A percentile compares a stretch with the other conserved stretches of the same genome.
Evolutionary conservation across 1,284 basidiomycete species (phyloP).

Genomic region (Ganoderma sp.): DNA sequence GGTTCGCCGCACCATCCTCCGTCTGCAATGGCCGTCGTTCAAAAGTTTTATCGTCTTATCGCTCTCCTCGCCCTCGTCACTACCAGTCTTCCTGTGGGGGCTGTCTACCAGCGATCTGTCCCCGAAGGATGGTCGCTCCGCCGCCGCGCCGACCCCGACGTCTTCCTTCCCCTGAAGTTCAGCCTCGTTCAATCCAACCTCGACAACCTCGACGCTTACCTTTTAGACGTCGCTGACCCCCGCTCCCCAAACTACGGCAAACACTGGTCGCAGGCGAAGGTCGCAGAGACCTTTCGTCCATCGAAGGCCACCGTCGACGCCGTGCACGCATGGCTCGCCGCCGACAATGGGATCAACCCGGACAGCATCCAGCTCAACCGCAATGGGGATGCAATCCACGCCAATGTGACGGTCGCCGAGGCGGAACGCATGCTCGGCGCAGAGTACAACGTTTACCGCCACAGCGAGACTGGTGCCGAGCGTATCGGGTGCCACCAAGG

Average conservation of each 20-base stretch:
- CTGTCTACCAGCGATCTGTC: constrained; percentile 8
- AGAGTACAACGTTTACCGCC: constrained; percentile 52
- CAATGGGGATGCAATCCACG: constrained; percentile 48
- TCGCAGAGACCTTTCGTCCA: constrained; percentile 50
- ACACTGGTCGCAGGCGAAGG: constrained; percentile 46
- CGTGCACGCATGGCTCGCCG: constrained; percentile 39
- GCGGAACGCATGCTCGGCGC: constrained; percentile 51
- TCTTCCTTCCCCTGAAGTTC: constrained; percentile 32
- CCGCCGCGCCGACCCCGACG: constrained; percentile 15
- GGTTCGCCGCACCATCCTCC: background rate
- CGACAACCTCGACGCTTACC: constrained; percentile 46
- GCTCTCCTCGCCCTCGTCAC: background rate
- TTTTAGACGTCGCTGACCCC: constrained; percentile 53
- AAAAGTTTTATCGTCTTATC: background rate
- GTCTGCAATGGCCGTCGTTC: background rate
- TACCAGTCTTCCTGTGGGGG: background rate
- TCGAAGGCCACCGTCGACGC: constrained; percentile 46
- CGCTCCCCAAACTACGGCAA: constrained; percentile 47
- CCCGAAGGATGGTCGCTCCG: constrained; percentile 17
- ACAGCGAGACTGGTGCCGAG: constrained; percentile 42
- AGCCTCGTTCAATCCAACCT: constrained; percentile 52
- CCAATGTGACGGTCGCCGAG: constrained; percentile 50
- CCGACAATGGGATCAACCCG: constrained; percentile 39
- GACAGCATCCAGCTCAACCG: constrained; percentile 42
- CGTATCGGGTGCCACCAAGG: constrained; percentile 39